Evolutionary conservation across 164 flowering plant species (phyloP).

Genomic region (Sedum album): DNA sequence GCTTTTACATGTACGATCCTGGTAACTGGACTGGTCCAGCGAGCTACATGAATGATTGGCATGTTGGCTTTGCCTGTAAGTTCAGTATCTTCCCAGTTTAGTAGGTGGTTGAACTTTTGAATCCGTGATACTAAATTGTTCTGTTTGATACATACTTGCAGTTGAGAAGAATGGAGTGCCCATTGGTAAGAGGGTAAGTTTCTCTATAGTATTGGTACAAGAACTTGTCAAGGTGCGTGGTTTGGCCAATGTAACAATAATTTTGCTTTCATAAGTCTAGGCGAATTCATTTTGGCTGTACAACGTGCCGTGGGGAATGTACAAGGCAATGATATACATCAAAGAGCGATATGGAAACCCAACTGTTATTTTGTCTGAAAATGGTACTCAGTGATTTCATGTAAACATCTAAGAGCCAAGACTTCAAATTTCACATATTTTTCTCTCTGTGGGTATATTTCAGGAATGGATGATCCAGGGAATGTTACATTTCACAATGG

Average conservation of each 20-base stretch:
- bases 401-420: background rate
- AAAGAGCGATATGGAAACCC: constrained; percentile 5
- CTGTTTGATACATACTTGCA: background rate
- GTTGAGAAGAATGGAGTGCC: background rate
- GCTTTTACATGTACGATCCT: constrained; percentile 21
- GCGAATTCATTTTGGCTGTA: constrained; percentile 9
- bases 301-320: constrained; percentile 3
- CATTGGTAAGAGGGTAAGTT: constrained; percentile 3
- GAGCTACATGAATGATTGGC: constrained; percentile 17
- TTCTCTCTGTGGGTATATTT: background rate
- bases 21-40: background rate
- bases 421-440: background rate
- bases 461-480: background rate
- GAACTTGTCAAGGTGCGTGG: background rate
- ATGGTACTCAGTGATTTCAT: background rate
- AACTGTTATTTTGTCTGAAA: background rate
- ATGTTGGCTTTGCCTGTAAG: constrained; percentile 15
- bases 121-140: background rate
- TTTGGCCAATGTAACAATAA: background rate
- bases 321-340: background rate
- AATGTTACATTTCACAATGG: background rate
- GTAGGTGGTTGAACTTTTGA: background rate
- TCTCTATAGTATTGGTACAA: background rate
- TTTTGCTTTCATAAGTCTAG: background rate
- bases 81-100: background rate